Conservation (phyloP, 768 basidiomycete species). For the Epithele typhae region DNA sequence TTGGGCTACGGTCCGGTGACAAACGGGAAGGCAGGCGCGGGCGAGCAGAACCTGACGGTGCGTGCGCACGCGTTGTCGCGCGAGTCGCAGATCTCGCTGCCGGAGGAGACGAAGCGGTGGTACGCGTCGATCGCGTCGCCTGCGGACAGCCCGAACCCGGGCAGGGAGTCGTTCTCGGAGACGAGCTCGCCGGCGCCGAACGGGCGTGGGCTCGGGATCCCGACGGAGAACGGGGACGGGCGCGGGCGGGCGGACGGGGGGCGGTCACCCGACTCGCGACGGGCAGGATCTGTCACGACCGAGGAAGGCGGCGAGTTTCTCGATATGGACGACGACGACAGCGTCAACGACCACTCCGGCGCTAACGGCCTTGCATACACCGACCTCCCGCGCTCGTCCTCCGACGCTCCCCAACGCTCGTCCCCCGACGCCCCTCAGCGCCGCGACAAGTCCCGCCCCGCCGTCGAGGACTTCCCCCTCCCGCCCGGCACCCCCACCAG, state of each 20-base stretch:
- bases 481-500: slow-evolving; percentile 28
- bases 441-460: slow-evolving; percentile 25
- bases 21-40: no score
- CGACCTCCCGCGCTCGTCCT: slow-evolving; percentile 8
- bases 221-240: neutral
- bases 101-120: slow-evolving; percentile 74
- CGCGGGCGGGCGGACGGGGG: slow-evolving; percentile 6
- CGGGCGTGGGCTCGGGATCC: slow-evolving; percentile 3
- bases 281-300: slow-evolving; percentile 14
- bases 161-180: slow-evolving; percentile 13
- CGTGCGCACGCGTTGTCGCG: slow-evolving; percentile 39
- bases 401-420: slow-evolving; percentile 16
- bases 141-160: slow-evolving; percentile 40
- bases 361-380: slow-evolving; percentile 5
- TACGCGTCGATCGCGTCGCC: slow-evolving; percentile 65
- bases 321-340: slow-evolving; percentile 55
- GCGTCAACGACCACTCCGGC: slow-evolving; percentile 32
- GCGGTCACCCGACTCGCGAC: slow-evolving; percentile 4
- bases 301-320: slow-evolving; percentile 54
- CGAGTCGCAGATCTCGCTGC: slow-evolving; percentile 65
- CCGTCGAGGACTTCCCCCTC: slow-evolving; percentile 49
- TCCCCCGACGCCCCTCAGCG: slow-evolving; percentile 8
- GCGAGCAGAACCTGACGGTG: slow-evolving; percentile 10
- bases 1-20: no score
- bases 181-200: neutral